Evolutionary conservation across 169 alveolate genomes (phyloP), one percentile per base, ranked within the genome.

Genomic region (Blepharisma undulans): DNA sequence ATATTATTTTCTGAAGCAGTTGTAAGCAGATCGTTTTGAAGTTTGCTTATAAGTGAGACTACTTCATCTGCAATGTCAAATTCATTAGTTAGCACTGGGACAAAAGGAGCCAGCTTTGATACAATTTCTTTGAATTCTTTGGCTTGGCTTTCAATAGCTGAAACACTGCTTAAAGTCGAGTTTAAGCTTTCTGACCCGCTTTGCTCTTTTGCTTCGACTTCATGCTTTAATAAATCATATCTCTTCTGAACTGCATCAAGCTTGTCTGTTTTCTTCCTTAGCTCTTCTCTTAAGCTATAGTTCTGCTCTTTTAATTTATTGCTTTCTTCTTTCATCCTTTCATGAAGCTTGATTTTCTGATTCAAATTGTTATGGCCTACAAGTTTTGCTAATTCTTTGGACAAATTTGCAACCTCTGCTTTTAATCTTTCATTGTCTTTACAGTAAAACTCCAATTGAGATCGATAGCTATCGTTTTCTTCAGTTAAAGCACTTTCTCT

Each of bases 301-400:
- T 92, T 92, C 34, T 92, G 92, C 29, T 92, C 94, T 82, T 87
- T 92, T 7, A 92, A 87, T 76, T 81, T 77, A 59, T 92, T 92
- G 78, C 88, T 92, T 36, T 92, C 94, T n/a, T 92, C 94, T 36
- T 92, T 92, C 87, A 92, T 92, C 71, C 34, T 87, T 10, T 80
- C 89, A 80, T 92, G 94, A 88, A 87, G 92, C 76, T 92, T 33
- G 19, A 92, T 92, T 79, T 92, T 92, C 34, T 92, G 80, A 66
- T 61, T 86, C n/a, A 90, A 90, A 88, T 88, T 88, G 60, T 86
- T 88, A 25, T 81, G 76, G 19, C 92, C 92, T 60, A 82, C 32
- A 29, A 91, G 84, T 32, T 59, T 21, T 30, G 76, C 92, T 22
- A 77, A 59, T 21, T 91, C 94, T 61, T 74, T 91, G 59, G 74